phyloP scores from a whole-genome alignment of 352 stramenopile species.

The Thraustochytrium striatum region DNA sequence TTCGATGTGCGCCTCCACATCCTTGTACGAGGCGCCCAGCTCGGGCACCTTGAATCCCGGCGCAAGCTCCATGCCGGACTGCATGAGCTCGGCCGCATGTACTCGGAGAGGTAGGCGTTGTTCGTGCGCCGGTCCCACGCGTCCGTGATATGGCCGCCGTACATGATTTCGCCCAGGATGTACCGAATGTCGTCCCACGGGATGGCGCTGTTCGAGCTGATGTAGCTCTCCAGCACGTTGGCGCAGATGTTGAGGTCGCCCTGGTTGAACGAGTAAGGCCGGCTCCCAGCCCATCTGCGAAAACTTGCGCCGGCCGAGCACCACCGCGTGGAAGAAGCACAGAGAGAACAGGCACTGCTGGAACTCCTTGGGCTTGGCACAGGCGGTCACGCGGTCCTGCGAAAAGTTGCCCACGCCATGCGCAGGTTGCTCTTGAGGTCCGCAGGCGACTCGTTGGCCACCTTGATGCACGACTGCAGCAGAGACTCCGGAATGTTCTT shows the following conservation, averaged over 20 bases:
- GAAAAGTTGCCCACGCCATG: slow-evolving; percentile 85
- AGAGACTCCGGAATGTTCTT: slow-evolving; percentile 93
- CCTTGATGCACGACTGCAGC: slow-evolving; percentile 90
- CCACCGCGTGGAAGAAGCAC: slow-evolving; percentile 85
- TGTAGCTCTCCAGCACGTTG: slow-evolving; percentile 68
- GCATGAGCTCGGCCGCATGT: slow-evolving; percentile 82
- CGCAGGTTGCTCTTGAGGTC: slow-evolving; percentile 92
- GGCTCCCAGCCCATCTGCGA: slow-evolving; percentile 88
- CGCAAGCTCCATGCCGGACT: slow-evolving; percentile 75
- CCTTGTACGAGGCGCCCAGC: slow-evolving; percentile 13
- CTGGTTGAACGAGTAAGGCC: slow-evolving; percentile 91
- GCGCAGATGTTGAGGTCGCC: slow-evolving; percentile 78
- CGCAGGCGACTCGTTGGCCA: slow-evolving; percentile 87
- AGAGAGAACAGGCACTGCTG: slow-evolving; percentile 87
- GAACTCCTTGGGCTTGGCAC: slow-evolving; percentile 64
- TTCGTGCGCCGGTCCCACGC: slow-evolving; percentile 86
- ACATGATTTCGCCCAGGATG: slow-evolving; percentile 92
- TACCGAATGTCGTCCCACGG: slow-evolving; percentile 92
- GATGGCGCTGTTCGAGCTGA: slow-evolving; percentile 81
- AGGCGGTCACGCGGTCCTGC: slow-evolving; percentile 70
- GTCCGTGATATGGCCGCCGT: slow-evolving; percentile 86
- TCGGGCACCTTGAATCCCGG: slow-evolving; percentile 70
- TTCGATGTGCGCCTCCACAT: slow-evolving; percentile 76
- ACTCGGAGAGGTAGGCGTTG: slow-evolving; percentile 82
- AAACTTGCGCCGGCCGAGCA: slow-evolving; percentile 87